Percentiles rank a stretch among this genome's conserved stretches.
Conservation (phyloP, 2,329 filamentous ascomycete species). For the Mycosphaerella arachidis region DNA sequence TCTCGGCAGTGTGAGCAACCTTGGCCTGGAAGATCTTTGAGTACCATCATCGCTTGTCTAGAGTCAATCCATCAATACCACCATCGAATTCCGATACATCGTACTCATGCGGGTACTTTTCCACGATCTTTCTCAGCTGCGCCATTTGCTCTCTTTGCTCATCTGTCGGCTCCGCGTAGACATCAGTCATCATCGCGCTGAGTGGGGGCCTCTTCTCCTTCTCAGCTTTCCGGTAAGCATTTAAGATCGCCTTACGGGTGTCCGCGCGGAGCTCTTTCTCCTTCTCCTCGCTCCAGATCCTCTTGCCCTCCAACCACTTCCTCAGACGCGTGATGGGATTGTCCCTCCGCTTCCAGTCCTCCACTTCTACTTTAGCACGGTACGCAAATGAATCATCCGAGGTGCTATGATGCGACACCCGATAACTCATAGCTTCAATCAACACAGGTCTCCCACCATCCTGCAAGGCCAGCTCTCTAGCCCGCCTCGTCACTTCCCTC, state of each 20-base stretch:
- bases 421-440: slow-evolving; percentile 95
- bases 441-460: slow-evolving; percentile 79
- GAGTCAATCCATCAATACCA: slow-evolving; percentile 59
- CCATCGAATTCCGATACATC: slow-evolving; percentile 73
- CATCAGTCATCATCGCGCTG: slow-evolving; percentile 71
- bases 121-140: slow-evolving; percentile 70
- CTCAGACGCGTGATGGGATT: slow-evolving; percentile 80
- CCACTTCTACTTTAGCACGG: slow-evolving; percentile 84
- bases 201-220: slow-evolving; percentile 74
- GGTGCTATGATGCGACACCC: slow-evolving; percentile 95
- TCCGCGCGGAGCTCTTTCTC: slow-evolving; percentile 68
- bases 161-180: slow-evolving; percentile 83
- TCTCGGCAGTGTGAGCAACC: slow-evolving; percentile 52
- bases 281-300: slow-evolving; percentile 77
- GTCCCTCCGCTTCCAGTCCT: slow-evolving; percentile 87
- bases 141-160: slow-evolving; percentile 71
- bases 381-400: slow-evolving; percentile 97
- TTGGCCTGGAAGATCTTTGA: slow-evolving; percentile 36
- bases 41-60: slow-evolving; percentile 12
- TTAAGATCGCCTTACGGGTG: slow-evolving; percentile 70
- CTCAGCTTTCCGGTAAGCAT: slow-evolving; percentile 79
- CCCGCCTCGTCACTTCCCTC: slow-evolving; percentile 70
- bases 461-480: slow-evolving; percentile 70
- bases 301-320: slow-evolving; percentile 83
- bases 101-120: slow-evolving; percentile 89